Evolutionary conservation across 2,329 filamentous ascomycete genomes (phyloP).

Genomic region (Ceratocystis cubensis): DNA sequence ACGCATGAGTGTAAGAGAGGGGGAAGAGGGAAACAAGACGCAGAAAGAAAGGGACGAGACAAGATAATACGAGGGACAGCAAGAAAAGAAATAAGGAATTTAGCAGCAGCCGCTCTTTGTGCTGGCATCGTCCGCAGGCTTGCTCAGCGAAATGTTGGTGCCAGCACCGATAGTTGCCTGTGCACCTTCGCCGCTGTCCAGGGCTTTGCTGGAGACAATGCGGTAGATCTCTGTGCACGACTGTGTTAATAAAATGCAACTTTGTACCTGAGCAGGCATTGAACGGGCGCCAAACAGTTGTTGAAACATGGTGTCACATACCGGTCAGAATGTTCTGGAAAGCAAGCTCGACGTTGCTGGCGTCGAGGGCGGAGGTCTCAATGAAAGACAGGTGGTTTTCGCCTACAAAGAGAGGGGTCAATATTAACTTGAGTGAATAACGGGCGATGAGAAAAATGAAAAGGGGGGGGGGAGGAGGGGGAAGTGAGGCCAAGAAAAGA

Average conservation of each 20-base stretch:
- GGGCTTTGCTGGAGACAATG: constrained; percentile 94
- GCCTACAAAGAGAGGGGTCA: constrained; percentile 39
- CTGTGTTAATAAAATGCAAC: background rate
- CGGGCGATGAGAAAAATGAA: background rate
- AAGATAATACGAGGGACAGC: constrained; percentile 15
- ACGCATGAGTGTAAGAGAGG: constrained; percentile 14
- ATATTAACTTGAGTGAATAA: background rate
- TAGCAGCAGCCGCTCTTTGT: constrained; percentile 72
- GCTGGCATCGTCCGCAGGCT: constrained; percentile 62
- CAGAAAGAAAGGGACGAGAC: background rate
- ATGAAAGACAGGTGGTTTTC: constrained; percentile 98
- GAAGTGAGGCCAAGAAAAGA: background rate
- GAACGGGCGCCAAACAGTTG: too few species aligned
- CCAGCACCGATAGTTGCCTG: constrained; percentile 70
- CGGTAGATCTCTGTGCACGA: constrained; percentile 77
- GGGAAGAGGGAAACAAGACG: background rate
- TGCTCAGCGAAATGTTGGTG: constrained; percentile 75
- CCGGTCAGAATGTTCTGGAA: constrained; percentile 99
- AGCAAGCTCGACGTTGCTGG: constrained; percentile 96
- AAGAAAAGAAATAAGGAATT: constrained; percentile 25
- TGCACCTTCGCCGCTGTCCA: constrained; percentile 75
- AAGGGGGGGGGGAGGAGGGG: background rate
- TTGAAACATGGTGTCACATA: constrained; percentile 34
- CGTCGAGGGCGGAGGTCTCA: constrained; percentile 95
- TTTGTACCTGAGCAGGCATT: too few species aligned